Conservation (phyloP, 2,329 filamentous ascomycete species). For the Meredithiella fracta region DNA sequence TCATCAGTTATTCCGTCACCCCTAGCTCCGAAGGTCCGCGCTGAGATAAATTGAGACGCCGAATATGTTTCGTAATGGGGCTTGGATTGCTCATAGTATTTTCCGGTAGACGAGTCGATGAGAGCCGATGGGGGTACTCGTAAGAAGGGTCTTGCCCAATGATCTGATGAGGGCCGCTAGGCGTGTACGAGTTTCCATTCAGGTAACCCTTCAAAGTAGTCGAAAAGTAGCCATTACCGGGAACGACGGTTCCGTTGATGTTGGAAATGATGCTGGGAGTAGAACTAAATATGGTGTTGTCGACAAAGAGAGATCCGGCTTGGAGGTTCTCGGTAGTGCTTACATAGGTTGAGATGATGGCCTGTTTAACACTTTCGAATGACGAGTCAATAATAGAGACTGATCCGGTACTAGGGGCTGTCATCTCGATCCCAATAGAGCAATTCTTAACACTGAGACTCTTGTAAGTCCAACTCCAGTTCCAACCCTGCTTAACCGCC, state of each 20-base stretch:
- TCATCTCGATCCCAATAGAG: constrained; percentile 50
- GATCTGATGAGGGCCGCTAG: constrained; percentile 27
- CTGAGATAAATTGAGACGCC: constrained; percentile 46
- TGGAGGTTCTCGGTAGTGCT: constrained; percentile 42
- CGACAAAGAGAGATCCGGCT: constrained; percentile 29
- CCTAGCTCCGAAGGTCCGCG: constrained; percentile 49
- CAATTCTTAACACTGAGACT: constrained; percentile 47
- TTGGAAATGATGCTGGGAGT: constrained; percentile 23
- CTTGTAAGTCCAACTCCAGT: constrained; percentile 64
- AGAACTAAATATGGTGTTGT: constrained; percentile 29
- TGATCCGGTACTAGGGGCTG: constrained; percentile 50
- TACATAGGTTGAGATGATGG: constrained; percentile 18
- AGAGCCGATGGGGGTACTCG: constrained; percentile 33
- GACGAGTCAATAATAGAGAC: constrained; percentile 59
- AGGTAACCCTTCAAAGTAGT: constrained; percentile 20
- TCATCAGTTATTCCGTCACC: constrained; percentile 65
- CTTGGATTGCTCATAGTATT: constrained; percentile 52
- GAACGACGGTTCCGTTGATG: constrained; percentile 28
- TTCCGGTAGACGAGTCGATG: constrained; percentile 26
- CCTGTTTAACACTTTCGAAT: constrained; percentile 27
- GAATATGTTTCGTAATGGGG: constrained; percentile 53
- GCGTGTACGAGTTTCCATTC: constrained; percentile 42
- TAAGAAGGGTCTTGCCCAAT: constrained; percentile 31
- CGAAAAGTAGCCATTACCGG: background rate
- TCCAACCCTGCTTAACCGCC: constrained; percentile 56